These are phyloP conservation scores for Dacryopinax primogenitus DNA, from an alignment of 768 basidiomycete species.

Conservation along the genomic window DNA sequence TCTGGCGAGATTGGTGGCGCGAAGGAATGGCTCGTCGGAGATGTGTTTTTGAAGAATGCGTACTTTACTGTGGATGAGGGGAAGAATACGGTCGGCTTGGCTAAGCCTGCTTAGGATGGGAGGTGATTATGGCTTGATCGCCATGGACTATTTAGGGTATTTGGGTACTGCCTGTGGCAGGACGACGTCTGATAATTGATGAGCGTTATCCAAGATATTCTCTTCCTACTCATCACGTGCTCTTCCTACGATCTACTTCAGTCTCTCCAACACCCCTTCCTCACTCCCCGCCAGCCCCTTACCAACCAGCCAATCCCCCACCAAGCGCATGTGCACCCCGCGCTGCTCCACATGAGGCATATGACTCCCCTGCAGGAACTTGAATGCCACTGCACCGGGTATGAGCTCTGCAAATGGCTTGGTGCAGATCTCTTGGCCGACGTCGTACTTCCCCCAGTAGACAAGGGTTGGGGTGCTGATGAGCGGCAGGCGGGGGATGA, in stretches of 20 bases:
- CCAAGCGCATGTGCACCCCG: background rate
- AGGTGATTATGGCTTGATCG: background rate
- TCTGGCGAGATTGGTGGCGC: constrained; percentile 46
- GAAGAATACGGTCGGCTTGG: background rate
- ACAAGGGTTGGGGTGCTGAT: constrained; percentile 1
- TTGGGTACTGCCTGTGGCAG: background rate
- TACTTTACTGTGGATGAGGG: constrained; percentile 20
- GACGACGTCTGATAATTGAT: background rate
- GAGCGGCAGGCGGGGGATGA: background rate
- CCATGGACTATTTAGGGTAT: background rate
- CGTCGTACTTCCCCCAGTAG: constrained; percentile 9
- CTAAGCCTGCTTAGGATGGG: background rate
- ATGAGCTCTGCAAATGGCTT: constrained; percentile 7
- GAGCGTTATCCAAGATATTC: too few relatives aligned
- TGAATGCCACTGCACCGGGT: background rate
- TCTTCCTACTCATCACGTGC: too few relatives aligned
- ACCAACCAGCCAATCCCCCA: background rate
- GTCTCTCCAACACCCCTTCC: background rate
- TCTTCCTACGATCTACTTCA: too few relatives aligned
- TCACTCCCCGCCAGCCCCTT: background rate
- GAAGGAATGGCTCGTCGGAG: constrained; percentile 58
- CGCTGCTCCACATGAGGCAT: constrained; percentile 6
- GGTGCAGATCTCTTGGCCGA: background rate
- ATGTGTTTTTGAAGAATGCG: constrained; percentile 65
- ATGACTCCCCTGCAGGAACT: constrained; percentile 6